Percentiles rank a stretch among this genome's conserved stretches.
Conservation (phyloP, 2,329 filamentous ascomycete species). For the Epichloe elymi region DNA sequence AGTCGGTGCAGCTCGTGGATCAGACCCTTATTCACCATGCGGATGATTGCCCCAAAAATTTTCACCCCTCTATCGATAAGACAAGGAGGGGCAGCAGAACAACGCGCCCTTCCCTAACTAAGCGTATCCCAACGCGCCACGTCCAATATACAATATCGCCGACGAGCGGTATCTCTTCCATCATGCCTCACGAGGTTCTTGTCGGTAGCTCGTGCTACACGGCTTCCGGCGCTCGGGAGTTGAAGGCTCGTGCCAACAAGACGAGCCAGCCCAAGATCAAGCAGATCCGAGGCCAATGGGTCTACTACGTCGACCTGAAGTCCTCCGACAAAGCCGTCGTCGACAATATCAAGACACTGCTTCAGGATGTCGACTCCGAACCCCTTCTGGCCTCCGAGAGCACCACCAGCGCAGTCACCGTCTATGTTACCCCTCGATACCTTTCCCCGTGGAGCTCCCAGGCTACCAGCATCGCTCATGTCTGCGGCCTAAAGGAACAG, state of each 20-base stretch:
- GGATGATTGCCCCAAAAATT: slow-evolving; percentile 7
- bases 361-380: slow-evolving; percentile 25
- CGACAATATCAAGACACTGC: slow-evolving; percentile 32
- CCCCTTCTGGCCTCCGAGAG: slow-evolving; percentile 14
- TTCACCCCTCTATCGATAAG: slow-evolving; percentile 11
- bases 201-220: slow-evolving; percentile 37
- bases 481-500: slow-evolving; percentile 64
- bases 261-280: slow-evolving; percentile 29
- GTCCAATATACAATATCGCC: not conserved
- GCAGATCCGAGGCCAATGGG: slow-evolving; percentile 39
- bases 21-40: too few relatives aligned
- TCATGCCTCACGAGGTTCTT: slow-evolving; percentile 23
- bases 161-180: slow-evolving; percentile 7
- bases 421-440: slow-evolving; percentile 69
- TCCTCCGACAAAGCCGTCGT: slow-evolving; percentile 29
- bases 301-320: slow-evolving; percentile 55
- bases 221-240: slow-evolving; percentile 28
- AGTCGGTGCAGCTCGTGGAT: too few relatives aligned
- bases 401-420: slow-evolving; percentile 37
- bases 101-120: not conserved
- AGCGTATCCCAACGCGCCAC: not conserved
- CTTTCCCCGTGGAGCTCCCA: slow-evolving; percentile 98
- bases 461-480: slow-evolving; percentile 83
- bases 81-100: slow-evolving; percentile 7
- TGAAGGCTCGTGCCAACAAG: slow-evolving; percentile 32